These are phyloP conservation scores for Boletus subcaerulescens DNA, from an alignment of 768 basidiomycete species.

Conservation along the genomic window DNA sequence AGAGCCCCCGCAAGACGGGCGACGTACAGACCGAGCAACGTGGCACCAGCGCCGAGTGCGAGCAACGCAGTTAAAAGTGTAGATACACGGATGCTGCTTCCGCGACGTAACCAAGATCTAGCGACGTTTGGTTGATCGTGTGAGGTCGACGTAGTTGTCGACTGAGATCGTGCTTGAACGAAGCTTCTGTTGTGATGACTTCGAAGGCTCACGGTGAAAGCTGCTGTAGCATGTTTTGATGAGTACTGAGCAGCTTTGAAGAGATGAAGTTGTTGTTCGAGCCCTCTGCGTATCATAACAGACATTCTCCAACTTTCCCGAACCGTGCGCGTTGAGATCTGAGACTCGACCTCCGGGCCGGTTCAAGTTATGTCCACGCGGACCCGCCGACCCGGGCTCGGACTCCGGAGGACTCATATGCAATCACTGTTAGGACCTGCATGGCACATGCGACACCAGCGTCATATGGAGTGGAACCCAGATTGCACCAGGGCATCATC, in stretches of 20 bases:
- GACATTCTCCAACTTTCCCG: too few relatives aligned
- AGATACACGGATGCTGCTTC: constrained; percentile 32
- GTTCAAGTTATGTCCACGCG: too few relatives aligned
- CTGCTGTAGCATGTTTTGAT: not conserved
- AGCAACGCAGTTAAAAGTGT: constrained; percentile 40
- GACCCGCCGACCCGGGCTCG: too few relatives aligned
- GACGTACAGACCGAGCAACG: constrained; percentile 44
- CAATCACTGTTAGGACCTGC: too few relatives aligned
- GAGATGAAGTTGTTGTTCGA: not conserved
- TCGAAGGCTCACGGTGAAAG: not conserved
- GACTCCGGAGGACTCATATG: too few relatives aligned
- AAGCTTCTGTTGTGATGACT: not conserved
- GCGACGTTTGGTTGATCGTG: not conserved
- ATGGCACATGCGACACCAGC: too few relatives aligned
- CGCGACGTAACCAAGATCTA: constrained; percentile 7
- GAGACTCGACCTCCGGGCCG: too few relatives aligned
- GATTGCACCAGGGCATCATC: too few relatives aligned
- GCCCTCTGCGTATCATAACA: too few relatives aligned
- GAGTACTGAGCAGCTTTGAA: not conserved
- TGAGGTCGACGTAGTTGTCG: constrained; percentile 11
- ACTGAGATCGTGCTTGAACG: constrained; percentile 3
- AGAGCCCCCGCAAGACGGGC: not conserved
- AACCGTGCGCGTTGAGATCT: too few relatives aligned
- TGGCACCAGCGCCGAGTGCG: constrained; percentile 37
- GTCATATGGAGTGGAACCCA: too few relatives aligned